Base-by-base conservation (phyloP, 2,329 filamentous ascomycete genomes). In the Acrodontium crateriforme region DNA sequence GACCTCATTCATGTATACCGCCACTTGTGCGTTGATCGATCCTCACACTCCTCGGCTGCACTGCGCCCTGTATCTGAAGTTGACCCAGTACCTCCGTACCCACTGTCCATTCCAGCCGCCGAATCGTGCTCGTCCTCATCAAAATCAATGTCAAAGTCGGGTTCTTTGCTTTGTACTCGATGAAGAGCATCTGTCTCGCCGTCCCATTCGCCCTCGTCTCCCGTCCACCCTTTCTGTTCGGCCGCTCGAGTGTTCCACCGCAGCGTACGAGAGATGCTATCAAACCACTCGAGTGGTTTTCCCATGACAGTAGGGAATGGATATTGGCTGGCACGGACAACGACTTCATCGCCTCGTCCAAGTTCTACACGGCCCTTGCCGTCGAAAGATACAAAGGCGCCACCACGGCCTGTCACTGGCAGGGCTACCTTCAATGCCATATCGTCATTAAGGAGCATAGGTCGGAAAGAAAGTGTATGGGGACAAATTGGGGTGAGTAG, bases 401-500 rank as follows among this genome's bases (percentile, higher is more conserved):
- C 93, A 10, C 85, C 87, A 25, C 89, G 79, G 20, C 82, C 91
- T 47, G 77, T 74, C 37, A 69, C 68, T 1, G 89, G 89, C 9
- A 98, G 76, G 4, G 79, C 78, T 28, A 98, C 81, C 27, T 85
- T 82, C 35, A 98, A 71, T 10, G 85, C 75, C 66, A 94, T 82
- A 31, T 81, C 89, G 59, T 98, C 89, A 26, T 84, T 92, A 26
- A 98, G 72, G 6, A 98, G 80, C 89, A 98, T 95, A 18, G 89
- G 89, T 7, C 89, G 74, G 71, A 98, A 98, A 9, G 83, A 93
- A 10, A 98, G 67, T 0, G 87, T 95, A 52, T 98, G 89, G 6
- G 89, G 89, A 57, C 89, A 98, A 55, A 98, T 95, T 12, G 89
- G 89, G 0, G 89, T 98, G 30, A 98, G 71, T 22, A 95, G 74